These are phyloP conservation scores for Blastocystis sp. DNA, from an alignment of 352 stramenopile genomes.

Conservation along the genomic window DNA sequence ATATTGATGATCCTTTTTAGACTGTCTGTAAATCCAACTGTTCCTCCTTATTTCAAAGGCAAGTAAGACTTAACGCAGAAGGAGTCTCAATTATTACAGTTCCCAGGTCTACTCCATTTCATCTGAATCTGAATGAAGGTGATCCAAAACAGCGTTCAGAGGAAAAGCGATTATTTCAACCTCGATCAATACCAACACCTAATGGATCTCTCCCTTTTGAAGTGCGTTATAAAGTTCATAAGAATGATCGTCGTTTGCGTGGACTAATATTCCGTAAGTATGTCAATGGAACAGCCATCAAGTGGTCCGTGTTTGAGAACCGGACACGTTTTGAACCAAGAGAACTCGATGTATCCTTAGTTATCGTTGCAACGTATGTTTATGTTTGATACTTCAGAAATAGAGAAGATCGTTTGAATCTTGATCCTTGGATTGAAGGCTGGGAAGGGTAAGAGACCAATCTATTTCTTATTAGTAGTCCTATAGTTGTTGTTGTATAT, in stretches of 20 bases:
- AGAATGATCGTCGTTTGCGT: neutral
- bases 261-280: neutral
- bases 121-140: too few relatives aligned
- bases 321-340: neutral
- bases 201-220: neutral
- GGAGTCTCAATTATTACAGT: too few relatives aligned
- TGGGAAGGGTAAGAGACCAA: neutral
- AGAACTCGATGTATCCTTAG: neutral
- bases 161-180: too few relatives aligned
- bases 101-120: too few relatives aligned
- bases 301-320: neutral
- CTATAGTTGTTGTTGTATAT: constrained; percentile 1
- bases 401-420: neutral
- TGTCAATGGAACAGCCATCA: neutral
- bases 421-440: neutral
- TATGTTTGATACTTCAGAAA: neutral
- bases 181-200: too few relatives aligned
- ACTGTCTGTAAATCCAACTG: too few relatives aligned
- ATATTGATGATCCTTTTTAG: too few relatives aligned
- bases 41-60: too few relatives aligned
- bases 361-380: neutral
- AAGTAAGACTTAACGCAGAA: too few relatives aligned
- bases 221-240: neutral
- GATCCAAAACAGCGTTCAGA: too few relatives aligned
- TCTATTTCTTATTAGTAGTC: neutral